Percentiles rank a stretch among this genome's conserved stretches.
phyloP scores from a whole-genome alignment of 73 alveolate species.

The Stentor coeruleus region DNA sequence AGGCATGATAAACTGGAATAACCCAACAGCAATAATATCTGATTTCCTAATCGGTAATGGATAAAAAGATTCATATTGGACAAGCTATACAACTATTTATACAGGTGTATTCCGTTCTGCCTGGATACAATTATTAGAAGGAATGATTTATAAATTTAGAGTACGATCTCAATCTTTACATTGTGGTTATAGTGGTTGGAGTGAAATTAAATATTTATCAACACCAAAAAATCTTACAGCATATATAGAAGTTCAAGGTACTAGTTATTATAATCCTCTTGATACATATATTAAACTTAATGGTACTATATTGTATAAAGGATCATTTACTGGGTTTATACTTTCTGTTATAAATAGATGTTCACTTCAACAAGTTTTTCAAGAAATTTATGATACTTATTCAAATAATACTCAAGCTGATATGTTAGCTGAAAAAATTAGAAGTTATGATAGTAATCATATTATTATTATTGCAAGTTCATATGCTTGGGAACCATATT shows the following conservation, averaged over 20 bases:
- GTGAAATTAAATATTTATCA: not conserved
- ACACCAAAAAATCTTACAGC: not conserved
- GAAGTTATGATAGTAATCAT: not conserved
- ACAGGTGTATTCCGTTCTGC: not conserved
- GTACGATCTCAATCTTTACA: not conserved
- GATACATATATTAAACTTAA: not conserved
- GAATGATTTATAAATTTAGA: constrained; percentile 1
- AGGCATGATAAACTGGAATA: not conserved
- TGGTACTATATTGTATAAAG: not conserved
- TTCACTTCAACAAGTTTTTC: not conserved
- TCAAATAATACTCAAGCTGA: not conserved
- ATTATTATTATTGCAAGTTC: not conserved
- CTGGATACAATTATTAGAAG: not conserved
- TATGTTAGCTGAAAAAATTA: not conserved
- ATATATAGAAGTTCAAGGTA: constrained; percentile 17
- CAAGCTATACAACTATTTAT: not conserved
- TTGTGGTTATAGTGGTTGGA: constrained; percentile 14
- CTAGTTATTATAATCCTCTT: not conserved
- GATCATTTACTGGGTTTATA: not conserved
- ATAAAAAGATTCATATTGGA: not conserved
- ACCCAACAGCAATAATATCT: not conserved
- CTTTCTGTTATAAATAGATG: not conserved
- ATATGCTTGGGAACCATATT: not conserved
- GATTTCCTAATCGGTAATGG: not conserved
- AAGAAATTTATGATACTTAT: not conserved